These are phyloP conservation scores for Eleusine coracana DNA, from an alignment of 176 grass and related monocot genomes.

Conservation along the genomic window DNA sequence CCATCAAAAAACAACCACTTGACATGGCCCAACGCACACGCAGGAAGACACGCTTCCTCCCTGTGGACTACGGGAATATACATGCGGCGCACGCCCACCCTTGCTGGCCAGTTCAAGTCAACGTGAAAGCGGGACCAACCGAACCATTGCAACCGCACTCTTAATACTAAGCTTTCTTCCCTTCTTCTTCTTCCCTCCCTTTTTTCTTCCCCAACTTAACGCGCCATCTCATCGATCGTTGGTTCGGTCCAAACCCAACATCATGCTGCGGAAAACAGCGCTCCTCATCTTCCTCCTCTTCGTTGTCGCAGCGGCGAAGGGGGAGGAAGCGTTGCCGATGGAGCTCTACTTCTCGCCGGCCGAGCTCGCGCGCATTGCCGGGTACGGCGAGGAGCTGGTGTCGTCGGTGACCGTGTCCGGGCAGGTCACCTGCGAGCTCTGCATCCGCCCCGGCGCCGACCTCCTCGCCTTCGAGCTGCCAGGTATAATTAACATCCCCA, in stretches of 20 bases:
- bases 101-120: neutral
- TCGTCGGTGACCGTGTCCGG: conserved; percentile 72
- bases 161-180: neutral
- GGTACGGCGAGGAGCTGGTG: conserved; percentile 73
- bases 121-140: conserved; percentile 11
- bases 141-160: neutral
- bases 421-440: conserved; percentile 58
- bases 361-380: conserved; percentile 63
- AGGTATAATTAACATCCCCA: conserved; percentile 32
- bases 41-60: neutral
- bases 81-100: conserved; percentile 18
- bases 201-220: too few species aligned
- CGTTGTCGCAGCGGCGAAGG: neutral
- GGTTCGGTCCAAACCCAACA: neutral
- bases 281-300: neutral
- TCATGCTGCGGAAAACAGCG: neutral
- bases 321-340: conserved; percentile 17
- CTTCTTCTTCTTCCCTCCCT: neutral
- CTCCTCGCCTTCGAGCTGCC: conserved; percentile 56
- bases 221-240: neutral
- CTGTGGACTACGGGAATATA: neutral
- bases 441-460: conserved; percentile 43
- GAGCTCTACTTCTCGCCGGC: conserved; percentile 56
- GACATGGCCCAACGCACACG: too few species aligned
- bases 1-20: too few species aligned